Evolutionary conservation across 345 rosid genomes (phyloP), one percentile per base, ranked within the genome.

Genomic region (Geranium brycei): DNA sequence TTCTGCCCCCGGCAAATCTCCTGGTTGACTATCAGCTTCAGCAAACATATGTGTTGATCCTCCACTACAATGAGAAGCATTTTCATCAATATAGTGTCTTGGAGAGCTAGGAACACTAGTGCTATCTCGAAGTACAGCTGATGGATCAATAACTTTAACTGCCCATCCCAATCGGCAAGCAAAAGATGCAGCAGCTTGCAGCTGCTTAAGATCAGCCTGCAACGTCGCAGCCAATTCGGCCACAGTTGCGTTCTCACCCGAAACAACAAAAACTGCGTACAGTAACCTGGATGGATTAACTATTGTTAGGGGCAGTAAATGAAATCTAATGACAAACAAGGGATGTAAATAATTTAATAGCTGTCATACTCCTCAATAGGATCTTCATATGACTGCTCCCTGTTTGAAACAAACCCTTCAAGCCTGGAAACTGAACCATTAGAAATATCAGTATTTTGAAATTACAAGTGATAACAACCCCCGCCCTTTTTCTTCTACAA

Each of bases 101-200:
- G 87, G 88, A 74, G 95, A 78, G 55, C 76, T 81, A 47, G 91
- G 84, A 35, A 80, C 60, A 51, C 70, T 68, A 66, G 79, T 35
- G 41, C 10, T 71, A 56, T 93, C 97, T 63, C 78, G 84, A 82
- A 89, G 97, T 74, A 85, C 75, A 64, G 95, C 83, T 62, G 89
- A 79, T 1, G 95, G 96, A 80, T 90, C 96, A 71, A 93, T 81
- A 66, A 88, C 72, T 76, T 93, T 93, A 61, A 74, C 79, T 58
- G 96, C 97, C 99, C 99, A 93, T 71, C 97, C 99, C 75, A 93
- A 78, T 69, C 97, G 85, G 78, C 99, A 93, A 77, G 91, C 96
- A 79, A 93, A 90, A 66, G 97, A 93, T 68, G 97, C 99, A 79
- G 99, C 99, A 66, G 96, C 91, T 77, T 87, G 99, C 67, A 93